Percentiles rank a stretch among this genome's conserved stretches.
phyloP scores from a whole-genome alignment of 768 basidiomycete genomes.

The Pilatotrama ljubarskyi region DNA sequence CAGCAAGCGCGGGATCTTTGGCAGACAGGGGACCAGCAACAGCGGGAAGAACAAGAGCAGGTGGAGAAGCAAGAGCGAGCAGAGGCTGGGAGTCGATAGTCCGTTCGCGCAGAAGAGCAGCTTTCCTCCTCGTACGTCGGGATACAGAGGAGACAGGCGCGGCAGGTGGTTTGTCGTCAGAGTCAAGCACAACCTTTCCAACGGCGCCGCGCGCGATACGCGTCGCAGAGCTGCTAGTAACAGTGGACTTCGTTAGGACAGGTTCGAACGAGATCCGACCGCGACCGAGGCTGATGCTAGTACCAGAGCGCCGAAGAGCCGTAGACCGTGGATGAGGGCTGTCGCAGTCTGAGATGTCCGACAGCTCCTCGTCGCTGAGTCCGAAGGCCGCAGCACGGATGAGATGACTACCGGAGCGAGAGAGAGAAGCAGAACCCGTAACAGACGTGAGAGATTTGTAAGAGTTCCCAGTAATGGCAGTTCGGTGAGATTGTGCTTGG shows the following conservation, averaged over 20 bases:
- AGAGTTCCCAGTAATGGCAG: neutral
- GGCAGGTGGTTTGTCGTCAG: slow-evolving; percentile 23
- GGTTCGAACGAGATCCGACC: slow-evolving; percentile 12
- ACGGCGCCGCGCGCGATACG: slow-evolving; percentile 2
- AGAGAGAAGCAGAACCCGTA: neutral
- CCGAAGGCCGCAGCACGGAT: slow-evolving; percentile 26
- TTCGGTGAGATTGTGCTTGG: no score
- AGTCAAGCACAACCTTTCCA: slow-evolving; percentile 21
- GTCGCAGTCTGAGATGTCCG: slow-evolving; percentile 24
- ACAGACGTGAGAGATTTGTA: neutral
- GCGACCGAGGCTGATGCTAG: slow-evolving; percentile 1
- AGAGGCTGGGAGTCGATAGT: neutral
- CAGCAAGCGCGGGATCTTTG: no score
- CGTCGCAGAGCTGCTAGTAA: slow-evolving; percentile 1
- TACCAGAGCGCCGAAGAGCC: neutral
- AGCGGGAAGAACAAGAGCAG: neutral
- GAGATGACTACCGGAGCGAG: slow-evolving; percentile 28
- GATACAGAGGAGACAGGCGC: neutral
- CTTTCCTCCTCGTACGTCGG: neutral
- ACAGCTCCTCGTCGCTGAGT: slow-evolving; percentile 28
- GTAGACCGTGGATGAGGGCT: slow-evolving; percentile 7
- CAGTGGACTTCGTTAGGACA: neutral
- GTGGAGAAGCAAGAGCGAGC: neutral
- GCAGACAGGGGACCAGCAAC: neutral
- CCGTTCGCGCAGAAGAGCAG: neutral